Conservation (phyloP, 441 rosid genomes). For the Dalechampia spathulata region DNA sequence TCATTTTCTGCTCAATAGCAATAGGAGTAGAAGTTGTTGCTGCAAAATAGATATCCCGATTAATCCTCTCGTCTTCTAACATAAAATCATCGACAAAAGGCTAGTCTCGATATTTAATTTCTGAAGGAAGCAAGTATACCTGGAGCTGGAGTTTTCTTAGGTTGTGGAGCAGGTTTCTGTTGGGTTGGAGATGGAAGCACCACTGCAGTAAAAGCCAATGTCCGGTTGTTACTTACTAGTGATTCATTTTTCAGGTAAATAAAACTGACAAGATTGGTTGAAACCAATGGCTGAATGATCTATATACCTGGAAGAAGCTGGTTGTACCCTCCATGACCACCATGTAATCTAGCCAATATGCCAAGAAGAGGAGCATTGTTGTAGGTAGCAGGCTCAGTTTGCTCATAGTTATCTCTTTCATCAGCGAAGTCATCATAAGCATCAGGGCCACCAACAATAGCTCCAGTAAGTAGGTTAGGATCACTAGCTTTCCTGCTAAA, state of each 20-base stretch:
- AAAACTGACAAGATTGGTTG: neutral
- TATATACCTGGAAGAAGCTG: slow-evolving; percentile 88
- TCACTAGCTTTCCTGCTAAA: slow-evolving; percentile 65
- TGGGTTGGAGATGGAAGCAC: slow-evolving; percentile 50
- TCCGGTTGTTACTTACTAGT: neutral
- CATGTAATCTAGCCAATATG: slow-evolving; percentile 67
- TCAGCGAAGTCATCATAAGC: slow-evolving; percentile 95
- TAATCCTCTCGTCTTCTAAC: neutral
- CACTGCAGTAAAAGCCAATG: slow-evolving; percentile 23
- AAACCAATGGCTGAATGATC: neutral
- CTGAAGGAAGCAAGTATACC: slow-evolving; percentile 25
- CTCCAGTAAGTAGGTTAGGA: slow-evolving; percentile 84
- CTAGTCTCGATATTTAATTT: too few species aligned
- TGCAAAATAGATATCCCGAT: slow-evolving; percentile 18
- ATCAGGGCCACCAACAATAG: slow-evolving; percentile 97
- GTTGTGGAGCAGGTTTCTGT: slow-evolving; percentile 37
- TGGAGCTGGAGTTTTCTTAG: slow-evolving; percentile 45
- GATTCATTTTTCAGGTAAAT: neutral
- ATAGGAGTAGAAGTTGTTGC: slow-evolving; percentile 52
- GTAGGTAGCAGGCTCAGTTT: slow-evolving; percentile 98
- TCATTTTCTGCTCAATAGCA: slow-evolving; percentile 60
- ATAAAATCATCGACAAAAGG: too few species aligned
- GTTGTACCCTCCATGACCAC: slow-evolving; percentile 66
- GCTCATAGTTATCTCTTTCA: slow-evolving; percentile 88
- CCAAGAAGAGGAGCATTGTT: slow-evolving; percentile 98